Evolutionary conservation across 2,329 filamentous ascomycete genomes (phyloP).

Genomic region (Apiospora arundinis): DNA sequence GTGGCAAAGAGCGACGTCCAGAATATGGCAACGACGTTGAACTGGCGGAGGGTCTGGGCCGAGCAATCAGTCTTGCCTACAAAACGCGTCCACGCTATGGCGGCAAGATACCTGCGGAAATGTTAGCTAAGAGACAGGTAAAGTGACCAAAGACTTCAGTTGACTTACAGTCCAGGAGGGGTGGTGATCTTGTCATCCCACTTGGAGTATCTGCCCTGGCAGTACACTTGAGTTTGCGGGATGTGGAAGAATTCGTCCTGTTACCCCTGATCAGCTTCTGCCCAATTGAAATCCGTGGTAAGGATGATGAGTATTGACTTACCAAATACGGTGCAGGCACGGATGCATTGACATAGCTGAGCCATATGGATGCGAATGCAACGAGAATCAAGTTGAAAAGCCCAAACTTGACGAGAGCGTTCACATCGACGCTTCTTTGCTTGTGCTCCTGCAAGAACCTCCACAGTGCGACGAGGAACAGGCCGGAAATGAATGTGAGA

Average conservation of each 20-base stretch:
- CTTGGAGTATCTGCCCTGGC: slow-evolving; percentile 71
- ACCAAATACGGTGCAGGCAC: slow-evolving; percentile 64
- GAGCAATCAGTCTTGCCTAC: slow-evolving; percentile 42
- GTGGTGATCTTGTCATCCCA: slow-evolving; percentile 99
- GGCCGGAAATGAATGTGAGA: background rate
- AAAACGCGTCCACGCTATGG: slow-evolving; percentile 46
- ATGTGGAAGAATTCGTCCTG: slow-evolving; percentile 93
- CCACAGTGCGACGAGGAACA: slow-evolving; percentile 1
- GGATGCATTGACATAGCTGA: slow-evolving; percentile 43
- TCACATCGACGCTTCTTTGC: background rate
- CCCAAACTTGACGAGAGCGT: background rate
- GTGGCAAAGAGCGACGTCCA: slow-evolving; percentile 53
- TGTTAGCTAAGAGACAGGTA: background rate
- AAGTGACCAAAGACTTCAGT: background rate
- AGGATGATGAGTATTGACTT: slow-evolving; percentile 21
- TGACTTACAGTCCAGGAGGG: slow-evolving; percentile 78
- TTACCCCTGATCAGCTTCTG: background rate
- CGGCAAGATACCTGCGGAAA: slow-evolving; percentile 43
- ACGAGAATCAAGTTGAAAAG: background rate
- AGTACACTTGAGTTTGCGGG: slow-evolving; percentile 89
- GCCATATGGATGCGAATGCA: slow-evolving; percentile 43
- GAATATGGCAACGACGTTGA: slow-evolving; percentile 54
- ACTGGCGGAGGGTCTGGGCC: slow-evolving; percentile 51
- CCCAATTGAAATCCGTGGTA: background rate
- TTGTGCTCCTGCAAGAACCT: background rate